Base-by-base conservation (phyloP, 2,329 filamentous ascomycete species). In the Trichoderma atroviride region DNA sequence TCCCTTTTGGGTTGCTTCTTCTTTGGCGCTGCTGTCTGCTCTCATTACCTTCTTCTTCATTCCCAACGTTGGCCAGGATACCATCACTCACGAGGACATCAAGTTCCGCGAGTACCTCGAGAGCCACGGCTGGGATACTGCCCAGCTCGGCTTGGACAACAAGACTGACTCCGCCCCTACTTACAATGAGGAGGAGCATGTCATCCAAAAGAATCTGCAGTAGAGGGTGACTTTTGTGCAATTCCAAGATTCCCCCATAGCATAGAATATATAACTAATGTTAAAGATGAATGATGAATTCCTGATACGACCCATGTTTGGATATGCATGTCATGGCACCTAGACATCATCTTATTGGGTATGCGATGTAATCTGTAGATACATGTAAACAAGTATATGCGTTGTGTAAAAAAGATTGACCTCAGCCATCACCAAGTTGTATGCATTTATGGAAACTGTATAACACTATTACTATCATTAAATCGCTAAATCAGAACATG, bases 1-100 rank as follows among this genome's bases (percentile, higher is more conserved):
- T 73, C 94, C 94, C 0, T 97, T 97, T 82, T 97, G 89, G 79
- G 92, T 97, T n/a, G 90, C 90, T 2, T 91, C 90, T 50, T 83
- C 87, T 29, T 79, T 97, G 68, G 96, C 92, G 73, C 79, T 96
- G n/a, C 83, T 97, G 60, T 90, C 89, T 2, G 93, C 92, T 0
- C 79, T 50, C 5, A 77, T 82, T 13, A 74, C 83, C 1, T 81
- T 91, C 10, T 87, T 93, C 74, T 86, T 87, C 69, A 79, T 97
- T 61, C 94, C 94, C 0, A 82, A 92, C 59, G 91, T 97, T 71
- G 89, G 89, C n/a, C 86, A 96, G 81, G 91, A 97, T 74, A 97
- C 93, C 0, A 96, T 97, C 71, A 87, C 89, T 0, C 76, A 86
- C 19, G 94, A 97, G 79, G 94, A 97, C 75, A 76, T 83, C 10